These are phyloP conservation scores for Aspergillus aculeatus DNA, from an alignment of 2,329 filamentous ascomycete genomes.

Conservation along the genomic window DNA sequence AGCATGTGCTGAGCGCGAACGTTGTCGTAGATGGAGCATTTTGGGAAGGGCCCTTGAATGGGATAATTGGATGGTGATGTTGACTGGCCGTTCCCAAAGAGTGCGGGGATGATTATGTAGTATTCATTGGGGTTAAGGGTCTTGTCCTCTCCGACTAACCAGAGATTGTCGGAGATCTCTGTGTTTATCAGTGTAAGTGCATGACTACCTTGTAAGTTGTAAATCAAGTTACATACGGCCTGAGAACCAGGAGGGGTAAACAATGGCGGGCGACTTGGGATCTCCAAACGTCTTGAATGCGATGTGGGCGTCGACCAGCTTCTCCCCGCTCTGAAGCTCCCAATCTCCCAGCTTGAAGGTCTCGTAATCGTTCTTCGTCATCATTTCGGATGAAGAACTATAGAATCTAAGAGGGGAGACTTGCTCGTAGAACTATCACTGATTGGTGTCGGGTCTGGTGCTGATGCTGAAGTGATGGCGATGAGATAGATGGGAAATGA, in stretches of 20 bases:
- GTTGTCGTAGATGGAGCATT: conserved; percentile 66
- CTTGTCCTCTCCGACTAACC: conserved; percentile 67
- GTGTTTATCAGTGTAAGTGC: neutral
- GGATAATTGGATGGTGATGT: conserved; percentile 65
- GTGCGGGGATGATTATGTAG: conserved; percentile 66
- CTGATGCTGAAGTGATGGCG: neutral
- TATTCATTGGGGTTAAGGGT: conserved; percentile 64
- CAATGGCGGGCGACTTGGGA: conserved; percentile 60
- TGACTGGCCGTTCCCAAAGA: conserved; percentile 69
- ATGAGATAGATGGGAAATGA: neutral
- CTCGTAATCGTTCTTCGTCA: conserved; percentile 41
- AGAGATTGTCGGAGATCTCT: conserved; percentile 68
- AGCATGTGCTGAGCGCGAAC: conserved; percentile 65
- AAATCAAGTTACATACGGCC: conserved; percentile 46
- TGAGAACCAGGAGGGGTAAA: conserved; percentile 77
- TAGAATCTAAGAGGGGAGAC: neutral
- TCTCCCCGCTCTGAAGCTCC: conserved; percentile 63
- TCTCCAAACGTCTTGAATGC: conserved; percentile 76
- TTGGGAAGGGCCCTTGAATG: conserved; percentile 58
- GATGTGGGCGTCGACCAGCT: conserved; percentile 63
- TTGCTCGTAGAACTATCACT: neutral
- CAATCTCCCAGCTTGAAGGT: conserved; percentile 64
- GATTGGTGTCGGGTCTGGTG: neutral
- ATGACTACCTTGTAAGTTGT: neutral
- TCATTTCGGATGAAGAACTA: neutral